Base-by-base conservation (phyloP, 139 green algal species). In the Tetraselmis chui region DNA sequence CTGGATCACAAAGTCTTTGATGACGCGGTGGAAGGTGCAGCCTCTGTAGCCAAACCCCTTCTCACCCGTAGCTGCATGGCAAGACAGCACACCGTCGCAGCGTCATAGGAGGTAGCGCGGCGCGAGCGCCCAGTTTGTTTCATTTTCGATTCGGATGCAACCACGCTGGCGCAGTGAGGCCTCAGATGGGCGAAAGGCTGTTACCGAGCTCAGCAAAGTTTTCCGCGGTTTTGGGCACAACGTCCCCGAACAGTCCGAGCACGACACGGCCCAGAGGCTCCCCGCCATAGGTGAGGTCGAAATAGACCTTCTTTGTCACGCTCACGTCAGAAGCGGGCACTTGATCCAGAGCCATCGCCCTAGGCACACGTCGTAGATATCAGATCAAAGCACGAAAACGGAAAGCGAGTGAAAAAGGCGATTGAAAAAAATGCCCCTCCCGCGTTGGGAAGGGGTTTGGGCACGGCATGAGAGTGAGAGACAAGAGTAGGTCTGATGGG, bases 1-100 rank as follows among this genome's bases (percentile, higher is more conserved):
- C 80, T 95, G 91, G 77, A 94, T 88, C 80, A 95, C 89, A 76
- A 95, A 95, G 82, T 91, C 80, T 75, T 90, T 89, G 80, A 95
- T 92, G 1, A 94, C 84, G 11, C 91, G 85, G 77, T 94, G 91
- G 85, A 94, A 93, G n/a, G 76, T 79, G 29, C 28, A 88, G 78
- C 84, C 85, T 84, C 90, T 90, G 87, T 86, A 93, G 32, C 89
- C 89, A 75, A 91, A 90, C 67, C 88, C 85, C 80, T 90, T 88
- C 83, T 92, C 85, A 25, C 86, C 87, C 0, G 84, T 89, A 76
- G 79, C 82, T 84, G 76, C 79, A 32, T n/a, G n/a, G n/a, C n/a
- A n/a, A n/a, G n/a, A n/a, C n/a, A n/a, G n/a, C n/a, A 18, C 29
- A 1, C 23, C 28, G 59, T 25, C 24, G 58, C n/a, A 82, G 1